Conservation (phyloP, 768 basidiomycete species). For the Leccinum broughii region DNA sequence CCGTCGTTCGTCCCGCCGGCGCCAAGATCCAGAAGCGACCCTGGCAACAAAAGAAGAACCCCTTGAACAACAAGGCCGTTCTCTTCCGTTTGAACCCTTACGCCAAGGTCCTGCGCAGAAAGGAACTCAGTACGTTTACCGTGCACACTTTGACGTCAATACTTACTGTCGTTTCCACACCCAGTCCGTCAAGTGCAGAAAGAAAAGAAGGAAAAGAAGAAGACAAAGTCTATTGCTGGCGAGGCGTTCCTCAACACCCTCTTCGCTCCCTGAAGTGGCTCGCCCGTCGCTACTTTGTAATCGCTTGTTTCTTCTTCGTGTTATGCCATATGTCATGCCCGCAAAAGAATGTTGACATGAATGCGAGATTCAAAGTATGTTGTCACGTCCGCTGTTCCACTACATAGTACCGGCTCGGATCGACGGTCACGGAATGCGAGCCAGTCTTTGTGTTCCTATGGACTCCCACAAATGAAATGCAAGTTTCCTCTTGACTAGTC, state of each 20-base stretch:
- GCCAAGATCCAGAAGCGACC: conserved; percentile 86
- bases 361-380: background rate
- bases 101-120: conserved; percentile 89
- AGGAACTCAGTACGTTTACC: conserved; percentile 77
- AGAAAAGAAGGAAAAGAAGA: conserved; percentile 56
- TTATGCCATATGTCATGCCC: conserved; percentile 17
- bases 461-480: background rate
- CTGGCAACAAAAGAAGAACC: conserved; percentile 99
- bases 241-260: conserved; percentile 84
- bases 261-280: conserved; percentile 71
- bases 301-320: conserved; percentile 1
- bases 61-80: conserved; percentile 88
- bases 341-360: conserved; percentile 8
- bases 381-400: background rate
- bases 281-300: conserved; percentile 1
- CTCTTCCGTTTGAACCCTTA: conserved; percentile 99
- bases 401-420: no score
- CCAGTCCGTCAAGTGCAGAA: conserved; percentile 74
- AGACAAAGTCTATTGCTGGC: conserved; percentile 62
- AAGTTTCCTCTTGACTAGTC: background rate
- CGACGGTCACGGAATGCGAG: no score
- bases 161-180: conserved; percentile 9
- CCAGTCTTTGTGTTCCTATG: no score
- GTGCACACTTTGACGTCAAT: background rate
- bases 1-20: conserved; percentile 89